Conservation (phyloP, 176 grass and related monocot species). For the Puccinellia tenuiflora region DNA sequence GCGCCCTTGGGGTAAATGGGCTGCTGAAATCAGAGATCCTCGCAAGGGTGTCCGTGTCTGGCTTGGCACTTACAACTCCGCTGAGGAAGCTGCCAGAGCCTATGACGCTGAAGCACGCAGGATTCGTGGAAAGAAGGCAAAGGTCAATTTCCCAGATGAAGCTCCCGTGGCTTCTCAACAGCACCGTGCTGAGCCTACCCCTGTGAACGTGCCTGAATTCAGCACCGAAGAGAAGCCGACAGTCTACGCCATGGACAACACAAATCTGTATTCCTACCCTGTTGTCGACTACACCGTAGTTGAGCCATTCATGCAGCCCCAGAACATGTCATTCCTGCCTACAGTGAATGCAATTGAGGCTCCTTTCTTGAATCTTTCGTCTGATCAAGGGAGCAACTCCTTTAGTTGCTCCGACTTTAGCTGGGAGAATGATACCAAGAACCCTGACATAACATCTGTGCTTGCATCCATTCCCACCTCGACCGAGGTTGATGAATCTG, state of each 20-base stretch:
- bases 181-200: background rate
- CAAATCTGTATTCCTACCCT: slow-evolving; percentile 25
- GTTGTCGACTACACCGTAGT: slow-evolving; percentile 17
- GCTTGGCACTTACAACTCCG: slow-evolving; percentile 90
- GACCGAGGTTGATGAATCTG: slow-evolving; percentile 12
- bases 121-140: slow-evolving; percentile 95
- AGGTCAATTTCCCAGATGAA: slow-evolving; percentile 87
- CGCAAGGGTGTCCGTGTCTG: slow-evolving; percentile 87
- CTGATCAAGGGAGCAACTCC: slow-evolving; percentile 78
- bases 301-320: slow-evolving; percentile 30
- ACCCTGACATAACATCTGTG: slow-evolving; percentile 37
- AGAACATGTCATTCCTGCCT: slow-evolving; percentile 21
- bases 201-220: slow-evolving; percentile 3
- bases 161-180: slow-evolving; percentile 24
- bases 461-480: slow-evolving; percentile 19
- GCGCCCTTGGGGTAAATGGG: slow-evolving; percentile 98
- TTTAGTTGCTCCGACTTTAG: slow-evolving; percentile 32
- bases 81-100: slow-evolving; percentile 93
- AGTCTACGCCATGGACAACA: slow-evolving; percentile 5
- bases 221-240: slow-evolving; percentile 23
- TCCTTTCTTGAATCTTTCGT: slow-evolving; percentile 40
- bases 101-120: slow-evolving; percentile 82
- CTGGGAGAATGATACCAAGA: slow-evolving; percentile 39
- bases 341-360: slow-evolving; percentile 16
- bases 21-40: slow-evolving; percentile 97